These are phyloP conservation scores for Camellia sinensis DNA, from an alignment of 148 eudicot genomes.

Conservation along the genomic window DNA sequence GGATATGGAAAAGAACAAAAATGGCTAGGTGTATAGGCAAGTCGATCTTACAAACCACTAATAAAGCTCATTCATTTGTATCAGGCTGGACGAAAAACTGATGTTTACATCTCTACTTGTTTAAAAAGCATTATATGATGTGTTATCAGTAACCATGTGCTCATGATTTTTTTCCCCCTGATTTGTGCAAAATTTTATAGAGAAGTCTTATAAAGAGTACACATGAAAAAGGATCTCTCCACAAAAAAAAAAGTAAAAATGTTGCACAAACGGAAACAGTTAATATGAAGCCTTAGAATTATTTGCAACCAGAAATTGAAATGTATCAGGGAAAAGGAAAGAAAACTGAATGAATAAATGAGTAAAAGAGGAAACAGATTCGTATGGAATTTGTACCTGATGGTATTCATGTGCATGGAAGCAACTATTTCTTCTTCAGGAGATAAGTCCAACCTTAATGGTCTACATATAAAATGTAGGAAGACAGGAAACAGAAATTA, in stretches of 20 bases:
- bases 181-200: neutral
- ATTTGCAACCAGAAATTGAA: neutral
- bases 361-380: constrained; percentile 1
- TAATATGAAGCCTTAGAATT: constrained; percentile 4
- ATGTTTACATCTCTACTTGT: neutral
- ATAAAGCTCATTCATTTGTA: neutral
- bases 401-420: constrained; percentile 78
- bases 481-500: neutral
- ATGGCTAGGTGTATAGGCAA: too few relatives aligned
- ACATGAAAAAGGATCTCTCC: neutral
- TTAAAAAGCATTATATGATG: constrained; percentile 1
- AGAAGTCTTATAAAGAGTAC: neutral
- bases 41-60: too few relatives aligned
- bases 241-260: neutral
- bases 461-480: constrained; percentile 34
- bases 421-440: constrained; percentile 92
- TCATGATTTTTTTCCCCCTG: neutral
- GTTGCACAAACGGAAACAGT: neutral
- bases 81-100: neutral
- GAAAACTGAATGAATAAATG: neutral
- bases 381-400: constrained; percentile 46
- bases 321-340: neutral
- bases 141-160: neutral
- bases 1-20: too few relatives aligned
- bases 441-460: constrained; percentile 71